Percentiles rank a stretch among this genome's conserved stretches.
phyloP scores from a whole-genome alignment of 2,329 filamentous ascomycete species.

The Colletotrichum melonis region DNA sequence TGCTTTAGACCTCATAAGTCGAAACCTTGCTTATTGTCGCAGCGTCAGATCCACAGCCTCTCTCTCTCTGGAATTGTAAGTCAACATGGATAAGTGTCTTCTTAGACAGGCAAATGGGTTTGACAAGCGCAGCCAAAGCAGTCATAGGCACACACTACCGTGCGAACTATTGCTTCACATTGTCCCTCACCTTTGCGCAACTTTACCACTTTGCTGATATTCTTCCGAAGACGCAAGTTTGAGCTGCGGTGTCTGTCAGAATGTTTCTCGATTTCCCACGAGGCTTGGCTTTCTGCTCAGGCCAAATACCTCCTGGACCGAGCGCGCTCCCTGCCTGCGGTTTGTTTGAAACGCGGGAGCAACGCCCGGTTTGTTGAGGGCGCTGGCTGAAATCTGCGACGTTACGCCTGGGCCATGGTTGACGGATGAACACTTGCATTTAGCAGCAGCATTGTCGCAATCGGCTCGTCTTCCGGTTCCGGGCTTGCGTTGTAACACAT shows the following conservation, averaged over 20 bases:
- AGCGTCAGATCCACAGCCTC: neutral
- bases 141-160: neutral
- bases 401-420: neutral
- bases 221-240: neutral
- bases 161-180: neutral
- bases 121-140: neutral
- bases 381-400: neutral
- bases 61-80: neutral
- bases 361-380: constrained; percentile 4
- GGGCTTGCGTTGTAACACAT: neutral
- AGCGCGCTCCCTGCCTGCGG: neutral
- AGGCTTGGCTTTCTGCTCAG: constrained; percentile 19
- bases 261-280: constrained; percentile 8
- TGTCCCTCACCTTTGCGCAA: neutral
- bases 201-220: neutral
- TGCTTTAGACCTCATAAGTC: neutral
- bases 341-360: constrained; percentile 20
- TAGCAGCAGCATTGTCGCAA: neutral
- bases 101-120: neutral
- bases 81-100: neutral
- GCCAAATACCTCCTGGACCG: neutral
- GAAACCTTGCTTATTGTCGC: neutral
- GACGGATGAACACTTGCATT: constrained; percentile 2
- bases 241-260: constrained; percentile 11
- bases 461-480: neutral